Percentiles rank a stretch among this genome's conserved stretches.
Evolutionary conservation across 371 early-diverging fungal species (phyloP).

Genomic region (Rhizopus stolonifer): DNA sequence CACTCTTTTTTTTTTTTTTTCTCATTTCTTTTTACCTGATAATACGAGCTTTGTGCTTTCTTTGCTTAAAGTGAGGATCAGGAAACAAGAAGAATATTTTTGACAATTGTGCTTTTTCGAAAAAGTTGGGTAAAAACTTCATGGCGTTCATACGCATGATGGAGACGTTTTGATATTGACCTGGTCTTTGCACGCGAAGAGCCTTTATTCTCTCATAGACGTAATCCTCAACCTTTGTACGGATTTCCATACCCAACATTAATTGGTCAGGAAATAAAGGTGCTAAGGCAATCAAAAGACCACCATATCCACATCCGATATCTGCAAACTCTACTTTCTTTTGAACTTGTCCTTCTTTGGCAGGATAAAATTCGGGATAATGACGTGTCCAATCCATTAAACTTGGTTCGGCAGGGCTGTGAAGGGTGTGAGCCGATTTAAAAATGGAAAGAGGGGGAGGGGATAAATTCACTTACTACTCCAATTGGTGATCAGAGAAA

Average conservation of each 20-base stretch:
- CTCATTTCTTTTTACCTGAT: conserved; percentile 81
- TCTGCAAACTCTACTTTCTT: conserved; percentile 94
- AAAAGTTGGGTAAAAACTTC: conserved; percentile 99
- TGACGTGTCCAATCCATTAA: conserved; percentile 89
- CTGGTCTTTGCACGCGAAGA: conserved; percentile 78
- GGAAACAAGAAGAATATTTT: conserved; percentile 99
- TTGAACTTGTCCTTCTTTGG: conserved; percentile 43
- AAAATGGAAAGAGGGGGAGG: too few species aligned
- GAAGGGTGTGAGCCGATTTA: too few species aligned
- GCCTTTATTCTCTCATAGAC: conserved; percentile 90
- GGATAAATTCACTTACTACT: conserved; percentile 77
- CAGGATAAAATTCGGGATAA: conserved; percentile 76
- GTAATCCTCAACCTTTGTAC: conserved; percentile 95
- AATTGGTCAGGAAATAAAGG: conserved; percentile 87
- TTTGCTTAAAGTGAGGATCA: conserved; percentile 99
- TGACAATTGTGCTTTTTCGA: conserved; percentile 87
- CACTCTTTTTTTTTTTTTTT: too few species aligned
- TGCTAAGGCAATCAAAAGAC: conserved; percentile 87
- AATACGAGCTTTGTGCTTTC: conserved; percentile 99
- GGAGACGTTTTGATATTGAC: conserved; percentile 90
- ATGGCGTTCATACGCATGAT: conserved; percentile 98
- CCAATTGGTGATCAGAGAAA: conserved; percentile 93
- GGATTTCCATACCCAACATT: conserved; percentile 98
- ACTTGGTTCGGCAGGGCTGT: conserved; percentile 82
- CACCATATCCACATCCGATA: conserved; percentile 99